A percentile compares a stretch with the other conserved stretches of the same genome.
Evolutionary conservation across 768 basidiomycete species (phyloP).

Genomic region (Termitomyces eurrhizus): DNA sequence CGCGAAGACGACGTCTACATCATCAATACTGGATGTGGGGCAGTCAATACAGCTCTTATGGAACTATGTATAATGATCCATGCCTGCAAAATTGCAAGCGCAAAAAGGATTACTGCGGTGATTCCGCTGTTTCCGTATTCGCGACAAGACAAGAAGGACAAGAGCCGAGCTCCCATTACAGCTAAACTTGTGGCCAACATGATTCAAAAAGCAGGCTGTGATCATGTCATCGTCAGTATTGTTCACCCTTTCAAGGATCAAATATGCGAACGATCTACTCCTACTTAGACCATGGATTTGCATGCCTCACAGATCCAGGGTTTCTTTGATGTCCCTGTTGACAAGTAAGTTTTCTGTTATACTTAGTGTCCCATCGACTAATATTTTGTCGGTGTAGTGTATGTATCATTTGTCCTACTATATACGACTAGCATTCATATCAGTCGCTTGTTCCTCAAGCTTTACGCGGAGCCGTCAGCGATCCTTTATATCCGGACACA

Average conservation of each 20-base stretch:
- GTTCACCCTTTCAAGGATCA: conserved; percentile 2
- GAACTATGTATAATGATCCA: conserved; percentile 99
- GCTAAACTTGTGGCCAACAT: conserved; percentile 99
- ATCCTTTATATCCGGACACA: conserved; percentile 93
- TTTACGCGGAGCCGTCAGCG: conserved; percentile 94
- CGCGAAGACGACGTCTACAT: conserved; percentile 99
- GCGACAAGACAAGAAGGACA: conserved; percentile 99
- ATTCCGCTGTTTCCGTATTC: conserved; percentile 97
- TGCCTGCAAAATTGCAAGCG: conserved; percentile 99
- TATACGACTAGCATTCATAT: conserved; percentile 1
- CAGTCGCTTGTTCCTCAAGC: conserved; percentile 35
- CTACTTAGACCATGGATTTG: conserved; percentile 88
- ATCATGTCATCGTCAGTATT: conserved; percentile 89
- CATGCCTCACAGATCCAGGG: conserved; percentile 99
- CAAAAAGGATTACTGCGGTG: conserved; percentile 97
- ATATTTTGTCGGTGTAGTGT: conserved; percentile 33
- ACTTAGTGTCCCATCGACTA: conserved; percentile 10
- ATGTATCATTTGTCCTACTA: conserved; percentile 27
- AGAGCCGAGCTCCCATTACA: conserved; percentile 95
- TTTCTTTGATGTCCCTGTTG: conserved; percentile 99
- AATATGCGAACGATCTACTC: conserved; percentile 11
- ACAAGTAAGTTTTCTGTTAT: conserved; percentile 74
- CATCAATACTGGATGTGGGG: conserved; percentile 86
- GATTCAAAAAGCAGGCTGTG: conserved; percentile 88
- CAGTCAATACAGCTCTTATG: conserved; percentile 94